Conservation (phyloP, 768 basidiomycete species). For the Tricholoma matsutake region DNA sequence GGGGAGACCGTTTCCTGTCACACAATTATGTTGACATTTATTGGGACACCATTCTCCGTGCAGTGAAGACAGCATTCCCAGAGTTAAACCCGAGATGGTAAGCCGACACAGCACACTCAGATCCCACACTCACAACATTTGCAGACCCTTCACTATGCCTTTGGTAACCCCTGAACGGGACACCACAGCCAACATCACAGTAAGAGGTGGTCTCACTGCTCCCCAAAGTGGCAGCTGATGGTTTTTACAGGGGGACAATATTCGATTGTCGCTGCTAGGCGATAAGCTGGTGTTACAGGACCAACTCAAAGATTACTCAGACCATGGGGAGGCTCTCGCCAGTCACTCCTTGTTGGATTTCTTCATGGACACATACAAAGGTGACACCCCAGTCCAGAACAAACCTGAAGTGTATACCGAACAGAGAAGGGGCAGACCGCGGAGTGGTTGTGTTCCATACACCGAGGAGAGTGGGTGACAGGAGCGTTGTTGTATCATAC, state of each 20-base stretch:
- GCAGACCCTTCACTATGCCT: neutral
- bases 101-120: too few relatives aligned
- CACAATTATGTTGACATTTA: constrained; percentile 35
- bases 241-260: too few relatives aligned
- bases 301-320: constrained; percentile 17
- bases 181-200: too few relatives aligned
- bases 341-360: constrained; percentile 12
- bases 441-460: neutral
- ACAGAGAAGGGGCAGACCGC: neutral
- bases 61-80: constrained; percentile 13
- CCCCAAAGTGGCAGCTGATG: too few relatives aligned
- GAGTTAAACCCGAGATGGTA: neutral
- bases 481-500: neutral
- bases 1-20: constrained; percentile 31
- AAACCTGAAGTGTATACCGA: too few relatives aligned
- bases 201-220: too few relatives aligned
- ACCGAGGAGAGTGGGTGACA: too few relatives aligned
- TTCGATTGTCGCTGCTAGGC: neutral
- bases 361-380: constrained; percentile 19
- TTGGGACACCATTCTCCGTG: constrained; percentile 30
- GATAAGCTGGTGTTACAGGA: constrained; percentile 5
- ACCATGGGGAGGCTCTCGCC: constrained; percentile 12
- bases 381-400: too few relatives aligned
- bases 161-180: too few relatives aligned
- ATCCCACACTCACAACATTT: too few relatives aligned